Evolutionary conservation across 768 basidiomycete species (phyloP), one percentile per base, ranked within the genome.

Genomic region (Termitomyces sp.): DNA sequence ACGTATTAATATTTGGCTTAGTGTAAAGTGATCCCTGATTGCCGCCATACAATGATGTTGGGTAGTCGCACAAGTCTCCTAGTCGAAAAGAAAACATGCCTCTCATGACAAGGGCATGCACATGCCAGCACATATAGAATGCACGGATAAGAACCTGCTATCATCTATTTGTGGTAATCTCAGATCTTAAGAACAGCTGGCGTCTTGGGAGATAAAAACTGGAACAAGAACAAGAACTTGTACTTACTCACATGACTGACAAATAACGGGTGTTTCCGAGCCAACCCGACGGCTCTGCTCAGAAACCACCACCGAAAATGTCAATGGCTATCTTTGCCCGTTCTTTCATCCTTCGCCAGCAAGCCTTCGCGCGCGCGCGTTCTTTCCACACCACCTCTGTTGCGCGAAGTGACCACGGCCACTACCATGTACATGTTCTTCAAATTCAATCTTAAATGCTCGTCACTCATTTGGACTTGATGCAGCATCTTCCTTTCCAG

Each of bases 401-500:
- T 14, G 75, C 75, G 48, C 83, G 81, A 60, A 79, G 81, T 57
- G 80, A 71, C 9, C 83, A 83, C 66, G 83, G 79, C 48, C 76
- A 86, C 56, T 86, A 86, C 66, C 83, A 87, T 61, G 86, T 88
- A 76, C 37, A 46, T 20, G 47, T 59, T n/a, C 53, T 29, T 14
- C 38, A 31, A 50, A 60, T 40, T 53, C 66, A 47, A 60, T 63
- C 62, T 37, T 4, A 48, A 48, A 2, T 47, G 49, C 36, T 60
- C 63, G 43, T 60, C 46, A 50, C 36, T 60, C 63, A 46, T 60
- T 48, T 59, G 20, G 56, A 31, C 49, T 55, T 38, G 59, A 48
- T 65, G 25, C 60, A 86, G 85, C 85, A 85, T 70, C 73, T 84
- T 25, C 86, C 84, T 15, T 88, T 86, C 72, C 72, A 72, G 60